Base-by-base conservation (phyloP, 805 yeast species). In the Ogataea haglerorum region DNA sequence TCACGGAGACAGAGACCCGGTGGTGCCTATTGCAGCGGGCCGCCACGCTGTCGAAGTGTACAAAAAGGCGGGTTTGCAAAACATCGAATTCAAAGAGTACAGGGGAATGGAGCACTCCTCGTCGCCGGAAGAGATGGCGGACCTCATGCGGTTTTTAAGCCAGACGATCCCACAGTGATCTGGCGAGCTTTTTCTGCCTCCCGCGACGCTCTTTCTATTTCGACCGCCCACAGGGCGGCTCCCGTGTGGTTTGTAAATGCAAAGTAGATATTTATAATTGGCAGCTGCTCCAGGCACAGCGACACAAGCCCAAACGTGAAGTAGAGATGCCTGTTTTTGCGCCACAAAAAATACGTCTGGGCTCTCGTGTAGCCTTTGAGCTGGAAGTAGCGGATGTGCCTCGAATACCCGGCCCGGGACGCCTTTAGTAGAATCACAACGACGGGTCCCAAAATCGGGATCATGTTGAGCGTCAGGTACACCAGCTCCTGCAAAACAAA, bases 1-100 rank as follows among this genome's bases (percentile, higher is more conserved):
- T 6, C 97, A 91, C 61, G 98, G 99, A 23, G 78, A 79, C 5
- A 62, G 57, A 3, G 98, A 91, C 58, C 84, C 83, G 1, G 68
- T 90, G 3, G 75, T 91, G 9, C 54, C 61, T 7, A 63, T 61
- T 29, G 48, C 60, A 6, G 60, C 48, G 17, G 80, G 76, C 2
- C 56, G 64, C 30, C 40, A 53, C 21, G 64, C 80, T 1, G 51
- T 60, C 10, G 72, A 75, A 5, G 68, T 73, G 26, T 76, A 75
- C 60, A 60, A 69, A 47, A 53, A 46, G 2, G 38, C 63, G 2
- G 86, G 83, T 0, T 64, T 72, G 50, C 60, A 58, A 10, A 56
- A 70, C 15, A 72, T 71, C 46, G 56, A 63, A 21, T 85, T 76
- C 57, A 68, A 78, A 33, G 61, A 65, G 10, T 91, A 86, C 57